Evolutionary conservation across 2,329 filamentous ascomycete species (phyloP).

Genomic region (Nothopassalora personata): DNA sequence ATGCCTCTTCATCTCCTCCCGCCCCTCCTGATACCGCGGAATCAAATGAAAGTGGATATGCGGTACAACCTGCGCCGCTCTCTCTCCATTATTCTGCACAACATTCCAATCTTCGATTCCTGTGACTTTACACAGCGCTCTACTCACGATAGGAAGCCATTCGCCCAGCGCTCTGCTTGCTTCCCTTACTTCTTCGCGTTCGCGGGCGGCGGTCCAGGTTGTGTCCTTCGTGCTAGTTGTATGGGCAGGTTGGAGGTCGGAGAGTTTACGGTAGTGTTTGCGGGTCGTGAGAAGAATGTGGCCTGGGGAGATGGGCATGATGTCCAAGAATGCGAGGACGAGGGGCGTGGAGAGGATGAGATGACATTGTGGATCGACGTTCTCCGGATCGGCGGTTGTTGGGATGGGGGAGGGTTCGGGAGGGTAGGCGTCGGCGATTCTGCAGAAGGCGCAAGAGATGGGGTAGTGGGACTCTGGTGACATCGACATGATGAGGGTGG

Average conservation of each 20-base stretch:
- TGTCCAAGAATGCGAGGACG: conserved; percentile 86
- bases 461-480: conserved; percentile 35
- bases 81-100: conserved; percentile 86
- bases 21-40: conserved; percentile 58
- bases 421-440: conserved; percentile 50
- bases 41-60: conserved; percentile 96
- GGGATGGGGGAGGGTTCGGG: conserved; percentile 38
- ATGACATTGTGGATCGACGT: conserved; percentile 38
- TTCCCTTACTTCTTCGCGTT: conserved; percentile 14
- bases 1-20: conserved; percentile 49
- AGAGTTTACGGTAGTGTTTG: conserved; percentile 70
- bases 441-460: conserved; percentile 53
- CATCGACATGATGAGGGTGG: not conserved
- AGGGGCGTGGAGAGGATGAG: conserved; percentile 72
- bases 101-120: conserved; percentile 87
- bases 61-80: conserved; percentile 85
- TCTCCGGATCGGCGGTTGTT: conserved; percentile 32
- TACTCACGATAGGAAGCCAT: conserved; percentile 65
- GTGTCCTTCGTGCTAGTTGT: conserved; percentile 4
- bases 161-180: conserved; percentile 35
- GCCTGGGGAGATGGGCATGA: conserved; percentile 76
- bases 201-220: conserved; percentile 18
- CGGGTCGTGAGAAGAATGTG: conserved; percentile 81
- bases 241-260: conserved; percentile 50
- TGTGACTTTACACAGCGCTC: conserved; percentile 63